Percentiles rank a stretch among this genome's conserved stretches.
Evolutionary conservation across 106 monocot species (phyloP).

Genomic region (Ottelia alismoides): DNA sequence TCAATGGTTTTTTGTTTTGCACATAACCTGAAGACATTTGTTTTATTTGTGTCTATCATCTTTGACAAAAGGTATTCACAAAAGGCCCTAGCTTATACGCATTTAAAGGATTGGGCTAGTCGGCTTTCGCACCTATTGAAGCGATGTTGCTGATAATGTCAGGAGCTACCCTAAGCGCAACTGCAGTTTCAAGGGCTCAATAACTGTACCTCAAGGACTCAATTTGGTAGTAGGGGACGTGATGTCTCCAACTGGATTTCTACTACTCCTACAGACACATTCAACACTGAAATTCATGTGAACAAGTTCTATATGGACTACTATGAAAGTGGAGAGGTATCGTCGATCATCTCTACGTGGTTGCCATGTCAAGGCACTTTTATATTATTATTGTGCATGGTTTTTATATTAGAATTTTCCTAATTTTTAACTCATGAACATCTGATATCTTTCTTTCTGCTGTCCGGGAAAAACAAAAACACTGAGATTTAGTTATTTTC

Average conservation of each 20-base stretch:
- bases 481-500: no score
- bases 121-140: constrained; percentile 83
- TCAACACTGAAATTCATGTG: constrained; percentile 89
- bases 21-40: no score
- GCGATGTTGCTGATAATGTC: constrained; percentile 92
- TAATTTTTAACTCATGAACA: no score
- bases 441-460: no score
- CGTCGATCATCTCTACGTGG: no score
- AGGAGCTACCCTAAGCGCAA: constrained; percentile 75
- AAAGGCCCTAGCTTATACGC: constrained; percentile 89
- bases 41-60: no score
- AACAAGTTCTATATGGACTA: constrained; percentile 96
- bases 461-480: no score
- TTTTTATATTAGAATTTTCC: background rate
- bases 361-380: no score
- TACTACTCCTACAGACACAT: constrained; percentile 45
- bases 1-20: no score
- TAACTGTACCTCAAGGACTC: constrained; percentile 87
- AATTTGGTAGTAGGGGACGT: constrained; percentile 92
- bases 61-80: constrained; percentile 91
- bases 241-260: constrained; percentile 72
- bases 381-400: background rate
- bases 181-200: constrained; percentile 78
- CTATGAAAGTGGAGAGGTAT: constrained; percentile 96
- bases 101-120: constrained; percentile 90